Conservation (phyloP, 495 filamentous ascomycete species). For the Chaetomidium leptoderma region DNA sequence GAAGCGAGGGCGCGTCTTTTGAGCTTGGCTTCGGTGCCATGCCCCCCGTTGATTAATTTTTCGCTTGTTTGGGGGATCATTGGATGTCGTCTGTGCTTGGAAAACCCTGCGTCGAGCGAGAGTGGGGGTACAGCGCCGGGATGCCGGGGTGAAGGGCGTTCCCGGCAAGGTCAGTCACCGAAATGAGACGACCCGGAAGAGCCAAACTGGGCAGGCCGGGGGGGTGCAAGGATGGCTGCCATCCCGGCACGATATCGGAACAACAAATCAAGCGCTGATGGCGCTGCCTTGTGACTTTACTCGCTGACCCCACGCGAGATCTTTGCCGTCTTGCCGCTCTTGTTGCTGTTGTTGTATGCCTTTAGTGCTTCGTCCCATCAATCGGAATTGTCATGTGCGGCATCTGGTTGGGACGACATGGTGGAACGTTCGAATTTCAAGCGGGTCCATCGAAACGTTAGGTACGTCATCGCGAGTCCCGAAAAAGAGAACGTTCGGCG, state of each 20-base stretch:
- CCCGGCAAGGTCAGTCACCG: constrained; percentile 11
- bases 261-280: constrained; percentile 1
- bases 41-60: constrained; percentile 1
- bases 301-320: neutral
- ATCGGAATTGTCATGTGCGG: neutral
- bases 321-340: too few relatives aligned
- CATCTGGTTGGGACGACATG: neutral
- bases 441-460: neutral
- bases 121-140: constrained; percentile 8
- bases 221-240: neutral
- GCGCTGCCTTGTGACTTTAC: neutral
- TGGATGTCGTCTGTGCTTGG: neutral
- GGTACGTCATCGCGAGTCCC: neutral
- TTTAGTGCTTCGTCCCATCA: neutral
- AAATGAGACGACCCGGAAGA: constrained; percentile 9
- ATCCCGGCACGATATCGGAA: neutral
- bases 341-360: too few relatives aligned
- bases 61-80: neutral
- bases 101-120: constrained; percentile 9
- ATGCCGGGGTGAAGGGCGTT: constrained; percentile 3
- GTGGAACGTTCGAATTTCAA: neutral
- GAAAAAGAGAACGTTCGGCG: neutral
- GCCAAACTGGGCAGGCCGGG: constrained; percentile 14
- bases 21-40: neutral
- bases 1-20: neutral